These are phyloP conservation scores for Sugiyamaella mastotermitis DNA, from an alignment of 805 yeast genomes.

Conservation along the genomic window DNA sequence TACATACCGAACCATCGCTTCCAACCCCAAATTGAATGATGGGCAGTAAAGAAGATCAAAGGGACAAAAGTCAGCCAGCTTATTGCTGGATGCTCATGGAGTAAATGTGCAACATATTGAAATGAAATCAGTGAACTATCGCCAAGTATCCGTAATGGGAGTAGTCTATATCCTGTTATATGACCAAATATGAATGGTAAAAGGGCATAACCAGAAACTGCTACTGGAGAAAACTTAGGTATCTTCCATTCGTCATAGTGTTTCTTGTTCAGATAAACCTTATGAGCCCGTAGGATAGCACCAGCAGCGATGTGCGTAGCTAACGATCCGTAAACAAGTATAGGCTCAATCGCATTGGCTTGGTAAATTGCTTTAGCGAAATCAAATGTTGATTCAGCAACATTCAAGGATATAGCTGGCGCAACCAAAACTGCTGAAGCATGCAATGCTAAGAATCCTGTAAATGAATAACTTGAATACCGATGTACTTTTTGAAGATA, in stretches of 20 bases:
- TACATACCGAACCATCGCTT: conserved; percentile 36
- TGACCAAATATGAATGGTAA: conserved; percentile 43
- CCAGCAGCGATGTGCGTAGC: conserved; percentile 50
- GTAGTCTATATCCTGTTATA: conserved; percentile 38
- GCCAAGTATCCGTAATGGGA: conserved; percentile 52
- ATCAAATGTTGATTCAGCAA: conserved; percentile 49
- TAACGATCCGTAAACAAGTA: conserved; percentile 41
- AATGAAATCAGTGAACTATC: conserved; percentile 53
- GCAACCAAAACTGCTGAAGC: conserved; percentile 45
- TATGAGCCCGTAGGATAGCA: conserved; percentile 36
- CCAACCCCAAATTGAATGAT: conserved; percentile 53
- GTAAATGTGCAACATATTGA: conserved; percentile 41
- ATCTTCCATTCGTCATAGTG: conserved; percentile 22
- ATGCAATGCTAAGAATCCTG: conserved; percentile 52
- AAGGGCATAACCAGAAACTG: conserved; percentile 55
- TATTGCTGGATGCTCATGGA: conserved; percentile 27
- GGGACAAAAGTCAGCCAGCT: conserved; percentile 31
- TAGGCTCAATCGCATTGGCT: conserved; percentile 42
- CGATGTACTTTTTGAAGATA: conserved; percentile 19
- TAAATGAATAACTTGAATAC: conserved; percentile 52
- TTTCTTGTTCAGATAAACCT: conserved; percentile 26
- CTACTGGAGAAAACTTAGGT: conserved; percentile 50
- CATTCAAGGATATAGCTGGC: conserved; percentile 42
- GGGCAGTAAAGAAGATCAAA: conserved; percentile 37
- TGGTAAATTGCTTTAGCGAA: conserved; percentile 58